These are phyloP conservation scores for Phytopythium litorale DNA, from an alignment of 352 stramenopile genomes.

Conservation along the genomic window DNA sequence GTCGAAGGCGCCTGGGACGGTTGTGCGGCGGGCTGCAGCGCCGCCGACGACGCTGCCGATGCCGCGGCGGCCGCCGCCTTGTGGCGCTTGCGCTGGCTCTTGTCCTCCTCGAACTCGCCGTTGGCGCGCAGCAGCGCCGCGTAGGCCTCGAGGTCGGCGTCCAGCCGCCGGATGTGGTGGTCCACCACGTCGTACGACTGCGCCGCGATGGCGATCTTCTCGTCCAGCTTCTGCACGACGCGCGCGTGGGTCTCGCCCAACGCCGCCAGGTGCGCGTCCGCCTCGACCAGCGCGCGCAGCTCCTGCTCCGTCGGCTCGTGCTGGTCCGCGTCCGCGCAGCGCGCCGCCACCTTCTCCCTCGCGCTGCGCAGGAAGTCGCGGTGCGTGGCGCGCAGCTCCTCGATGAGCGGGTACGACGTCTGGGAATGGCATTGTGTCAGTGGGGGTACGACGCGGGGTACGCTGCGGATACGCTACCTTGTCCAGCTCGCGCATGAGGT, in stretches of 20 bases:
- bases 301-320: slow-evolving; percentile 59
- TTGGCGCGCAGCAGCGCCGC: slow-evolving; percentile 62
- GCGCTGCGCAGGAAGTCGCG: slow-evolving; percentile 57
- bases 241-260: slow-evolving; percentile 60
- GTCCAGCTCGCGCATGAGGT: slow-evolving; percentile 86
- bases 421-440: slow-evolving; percentile 7
- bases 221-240: slow-evolving; percentile 83
- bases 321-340: slow-evolving; percentile 41
- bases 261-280: slow-evolving; percentile 37
- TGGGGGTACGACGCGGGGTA: not conserved
- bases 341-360: slow-evolving; percentile 56
- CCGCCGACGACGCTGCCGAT: not conserved
- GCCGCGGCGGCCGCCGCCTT: slow-evolving; percentile 17
- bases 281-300: slow-evolving; percentile 59
- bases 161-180: slow-evolving; percentile 79
- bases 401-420: slow-evolving; percentile 75
- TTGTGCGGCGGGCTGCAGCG: not conserved
- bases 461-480: slow-evolving; percentile 33
- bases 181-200: slow-evolving; percentile 87
- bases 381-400: slow-evolving; percentile 67
- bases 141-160: slow-evolving; percentile 77
- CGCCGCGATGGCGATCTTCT: slow-evolving; percentile 85
- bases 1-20: not conserved
- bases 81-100: slow-evolving; percentile 48
- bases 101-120: slow-evolving; percentile 79